These are phyloP conservation scores for Niveomyces coronatus DNA, from an alignment of 2,329 filamentous ascomycete genomes.

Conservation along the genomic window DNA sequence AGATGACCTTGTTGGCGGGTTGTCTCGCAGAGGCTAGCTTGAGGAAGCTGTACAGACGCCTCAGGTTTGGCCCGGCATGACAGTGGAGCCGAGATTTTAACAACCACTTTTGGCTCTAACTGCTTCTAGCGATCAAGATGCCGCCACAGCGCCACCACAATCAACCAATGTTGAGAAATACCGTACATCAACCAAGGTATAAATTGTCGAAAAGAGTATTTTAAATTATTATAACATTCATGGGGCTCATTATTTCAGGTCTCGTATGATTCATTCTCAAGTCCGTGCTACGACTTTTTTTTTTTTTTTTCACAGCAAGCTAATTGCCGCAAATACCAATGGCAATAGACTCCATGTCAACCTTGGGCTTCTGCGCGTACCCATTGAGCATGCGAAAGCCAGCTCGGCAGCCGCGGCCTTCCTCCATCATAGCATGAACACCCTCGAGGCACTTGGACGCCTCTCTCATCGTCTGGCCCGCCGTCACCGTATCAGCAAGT, in stretches of 20 bases:
- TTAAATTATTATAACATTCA: too few relatives aligned
- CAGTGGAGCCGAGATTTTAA: slow-evolving; percentile 6
- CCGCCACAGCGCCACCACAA: too few relatives aligned
- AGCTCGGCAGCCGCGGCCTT: slow-evolving; percentile 48
- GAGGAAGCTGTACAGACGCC: too few relatives aligned
- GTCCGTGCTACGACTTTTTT: too few relatives aligned
- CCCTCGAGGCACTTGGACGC: slow-evolving; percentile 50
- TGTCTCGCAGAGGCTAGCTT: neutral
- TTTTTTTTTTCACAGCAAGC: too few relatives aligned
- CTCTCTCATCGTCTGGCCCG: slow-evolving; percentile 41
- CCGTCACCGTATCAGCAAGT: slow-evolving; percentile 41
- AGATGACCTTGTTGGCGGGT: slow-evolving; percentile 4
- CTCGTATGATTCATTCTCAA: too few relatives aligned
- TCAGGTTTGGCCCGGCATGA: neutral
- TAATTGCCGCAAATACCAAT: slow-evolving; percentile 6
- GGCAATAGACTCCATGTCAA: slow-evolving; percentile 3
- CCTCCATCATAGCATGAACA: slow-evolving; percentile 51
- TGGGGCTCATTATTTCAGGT: too few relatives aligned
- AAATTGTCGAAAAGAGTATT: too few relatives aligned
- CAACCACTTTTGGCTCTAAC: slow-evolving; percentile 1
- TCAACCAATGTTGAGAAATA: too few relatives aligned
- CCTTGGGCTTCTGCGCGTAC: slow-evolving; percentile 47
- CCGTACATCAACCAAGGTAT: too few relatives aligned
- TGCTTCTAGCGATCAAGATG: neutral
- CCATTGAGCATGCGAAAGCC: slow-evolving; percentile 53